Conservation (phyloP, 2,329 filamentous ascomycete genomes). For the Xylariaceae sp. region DNA sequence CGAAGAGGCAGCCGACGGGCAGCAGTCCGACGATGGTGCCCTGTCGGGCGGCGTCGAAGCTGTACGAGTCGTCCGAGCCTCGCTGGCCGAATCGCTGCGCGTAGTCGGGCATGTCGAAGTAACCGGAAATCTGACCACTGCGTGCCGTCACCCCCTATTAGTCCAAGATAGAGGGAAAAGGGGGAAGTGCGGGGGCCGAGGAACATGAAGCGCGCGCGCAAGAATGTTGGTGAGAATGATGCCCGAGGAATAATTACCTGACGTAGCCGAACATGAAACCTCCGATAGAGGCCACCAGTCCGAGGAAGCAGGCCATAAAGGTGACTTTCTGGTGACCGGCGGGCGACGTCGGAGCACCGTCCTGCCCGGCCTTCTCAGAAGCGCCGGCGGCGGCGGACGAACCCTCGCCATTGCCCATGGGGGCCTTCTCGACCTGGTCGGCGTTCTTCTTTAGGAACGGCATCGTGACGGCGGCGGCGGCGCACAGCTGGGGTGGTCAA, state of each 20-base stretch:
- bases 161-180: not conserved
- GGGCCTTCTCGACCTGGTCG: constrained; percentile 18
- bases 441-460: constrained; percentile 20
- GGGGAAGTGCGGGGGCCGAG: not conserved
- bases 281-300: constrained; percentile 44
- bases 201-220: not conserved
- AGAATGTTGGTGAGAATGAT: not conserved
- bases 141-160: constrained; percentile 3
- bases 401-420: constrained; percentile 6
- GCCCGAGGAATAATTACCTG: constrained; percentile 30
- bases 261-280: constrained; percentile 53
- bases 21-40: constrained; percentile 58
- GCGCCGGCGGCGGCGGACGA: constrained; percentile 5
- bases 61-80: constrained; percentile 29
- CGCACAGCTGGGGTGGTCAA: too few relatives aligned
- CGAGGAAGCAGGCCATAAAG: constrained; percentile 38
- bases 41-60: constrained; percentile 51
- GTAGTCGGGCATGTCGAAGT: constrained; percentile 54
- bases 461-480: constrained; percentile 17
- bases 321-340: constrained; percentile 17
- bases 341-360: constrained; percentile 3
- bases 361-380: constrained; percentile 6
- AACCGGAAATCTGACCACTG: constrained; percentile 54
- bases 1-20: constrained; percentile 51
- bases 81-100: constrained; percentile 43